Evolutionary conservation across 805 yeast genomes (phyloP), one percentile per base, ranked within the genome.

Genomic region (Saccharomycopsis selenospora): DNA sequence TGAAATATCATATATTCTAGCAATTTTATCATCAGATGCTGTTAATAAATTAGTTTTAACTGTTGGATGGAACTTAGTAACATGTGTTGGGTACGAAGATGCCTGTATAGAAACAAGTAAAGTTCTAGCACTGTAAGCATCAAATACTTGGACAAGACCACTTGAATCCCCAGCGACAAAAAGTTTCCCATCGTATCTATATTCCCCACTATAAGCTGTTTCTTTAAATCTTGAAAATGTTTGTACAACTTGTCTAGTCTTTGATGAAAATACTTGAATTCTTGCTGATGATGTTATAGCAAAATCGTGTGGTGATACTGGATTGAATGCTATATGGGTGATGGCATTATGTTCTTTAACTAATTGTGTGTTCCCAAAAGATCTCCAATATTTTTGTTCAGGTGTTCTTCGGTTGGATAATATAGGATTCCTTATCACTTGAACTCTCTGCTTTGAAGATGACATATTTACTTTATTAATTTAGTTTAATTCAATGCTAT

Each of bases 161-260:
- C 93, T 79, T 11, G 95, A 96, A 68, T 93, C 99, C 59, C 96
- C 95, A 3, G 97, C 97, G 18, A 85, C 95, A 25, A 93, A 65
- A 42, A 93, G 73, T 61, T 87, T 85, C 48, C 99, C 99, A 62
- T 93, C 99, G 49, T 76, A 76, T 59, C 98, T 76, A 65, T 82
- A 91, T 63, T 89, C 95, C 42, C 96, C 98, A 27, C 88, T 78
- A 61, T 86, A 88, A 0, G 89, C 99, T 0, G 90, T 81, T 59
- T 91, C 98, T 61, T 86, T 89, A 67, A 93, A 93, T 55, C 97
- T 67, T 4, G 82, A 75, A 56, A 89, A 85, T 0, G 96, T 89
- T 66, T 87, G 87, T 36, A 79, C 72, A 3, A 90, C 96, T 61
- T 88, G 95, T 59, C 97, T 76, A 0, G 98, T 93, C 64, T 87